Conservation (phyloP, 257 asterid species). For the Przewalskia tangutica region DNA sequence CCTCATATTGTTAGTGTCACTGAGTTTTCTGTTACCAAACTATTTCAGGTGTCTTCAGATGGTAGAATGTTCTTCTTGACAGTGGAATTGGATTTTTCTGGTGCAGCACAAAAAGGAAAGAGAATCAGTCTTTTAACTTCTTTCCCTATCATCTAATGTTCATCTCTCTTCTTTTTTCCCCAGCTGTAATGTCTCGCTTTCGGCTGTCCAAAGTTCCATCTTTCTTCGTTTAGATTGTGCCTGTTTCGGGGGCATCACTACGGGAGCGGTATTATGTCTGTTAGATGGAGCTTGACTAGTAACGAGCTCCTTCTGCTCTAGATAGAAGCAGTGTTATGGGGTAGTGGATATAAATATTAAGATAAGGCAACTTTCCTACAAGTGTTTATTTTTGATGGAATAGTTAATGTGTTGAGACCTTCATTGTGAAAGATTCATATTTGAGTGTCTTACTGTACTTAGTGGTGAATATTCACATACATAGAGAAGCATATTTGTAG, state of each 20-base stretch:
- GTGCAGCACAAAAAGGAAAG: constrained; percentile 4
- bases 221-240: constrained; percentile 17
- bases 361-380: constrained; percentile 17
- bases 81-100: neutral
- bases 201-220: neutral
- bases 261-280: constrained; percentile 11
- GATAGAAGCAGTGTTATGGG: constrained; percentile 22
- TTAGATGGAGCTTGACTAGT: constrained; percentile 19
- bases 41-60: constrained; percentile 11
- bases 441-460: constrained; percentile 14
- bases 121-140: neutral
- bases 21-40: constrained; percentile 5
- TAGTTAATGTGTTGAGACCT: constrained; percentile 14
- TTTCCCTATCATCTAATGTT: neutral
- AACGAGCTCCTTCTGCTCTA: constrained; percentile 18
- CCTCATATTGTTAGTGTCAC: constrained; percentile 5
- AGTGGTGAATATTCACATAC: constrained; percentile 16
- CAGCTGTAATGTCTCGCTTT: neutral
- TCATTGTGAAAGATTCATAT: constrained; percentile 5
- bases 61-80: constrained; percentile 5
- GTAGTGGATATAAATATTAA: constrained; percentile 14
- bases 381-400: constrained; percentile 9
- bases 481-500: constrained; percentile 15
- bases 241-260: constrained; percentile 12
- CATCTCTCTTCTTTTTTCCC: neutral